These are phyloP conservation scores for Pseudevernia furfuracea DNA, from an alignment of 495 filamentous ascomycete species.

Conservation along the genomic window DNA sequence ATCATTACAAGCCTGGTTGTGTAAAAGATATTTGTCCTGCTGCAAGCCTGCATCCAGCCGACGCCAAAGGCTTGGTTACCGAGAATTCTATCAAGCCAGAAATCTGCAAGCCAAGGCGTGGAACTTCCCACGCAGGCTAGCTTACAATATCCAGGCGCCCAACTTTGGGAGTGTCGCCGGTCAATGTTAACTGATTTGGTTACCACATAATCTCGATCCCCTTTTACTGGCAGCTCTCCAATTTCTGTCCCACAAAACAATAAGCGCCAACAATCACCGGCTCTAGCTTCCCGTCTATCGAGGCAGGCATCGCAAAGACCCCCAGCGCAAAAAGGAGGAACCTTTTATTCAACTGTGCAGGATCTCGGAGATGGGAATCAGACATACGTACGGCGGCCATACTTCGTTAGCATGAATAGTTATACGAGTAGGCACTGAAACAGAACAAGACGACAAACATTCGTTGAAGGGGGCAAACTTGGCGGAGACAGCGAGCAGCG, in stretches of 20 bases:
- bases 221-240: not conserved
- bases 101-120: slow-evolving; percentile 1
- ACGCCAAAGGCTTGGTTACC: slow-evolving; percentile 6
- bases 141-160: not conserved
- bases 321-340: not conserved
- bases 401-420: not conserved
- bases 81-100: not conserved
- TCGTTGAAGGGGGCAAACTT: not conserved
- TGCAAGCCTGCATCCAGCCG: not conserved
- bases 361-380: not conserved
- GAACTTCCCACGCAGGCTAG: not conserved
- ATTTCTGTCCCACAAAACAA: not conserved
- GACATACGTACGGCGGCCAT: not conserved
- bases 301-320: not conserved
- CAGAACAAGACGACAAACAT: not conserved
- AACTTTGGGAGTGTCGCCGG: not conserved
- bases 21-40: not conserved
- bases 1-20: not conserved
- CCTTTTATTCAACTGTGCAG: not conserved
- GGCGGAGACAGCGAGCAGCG: not conserved
- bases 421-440: not conserved
- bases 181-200: not conserved
- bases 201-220: not conserved
- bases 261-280: not conserved
- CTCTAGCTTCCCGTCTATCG: not conserved